Base-by-base conservation (phyloP, 345 rosid species). In the Salix arbutifolia region DNA sequence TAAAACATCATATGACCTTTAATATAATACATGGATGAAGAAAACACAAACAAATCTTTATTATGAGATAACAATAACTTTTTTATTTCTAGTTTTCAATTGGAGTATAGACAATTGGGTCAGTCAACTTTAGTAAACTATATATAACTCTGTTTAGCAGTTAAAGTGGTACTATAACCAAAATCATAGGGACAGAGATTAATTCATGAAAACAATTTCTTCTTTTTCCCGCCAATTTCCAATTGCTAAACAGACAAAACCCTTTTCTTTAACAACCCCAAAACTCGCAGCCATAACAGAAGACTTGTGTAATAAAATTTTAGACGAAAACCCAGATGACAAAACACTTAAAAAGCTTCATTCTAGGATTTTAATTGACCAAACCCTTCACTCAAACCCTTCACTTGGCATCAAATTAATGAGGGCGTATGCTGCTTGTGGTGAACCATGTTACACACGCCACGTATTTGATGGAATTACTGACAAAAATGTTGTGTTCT, bases 391-490 rank as follows among this genome's bases (percentile, higher is more conserved):
- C 50, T 53, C 69, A 33, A 80, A 84, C 72, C 82, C 92, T 14
- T 79, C 93, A 28, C 66, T 92, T 38, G 87, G 86, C 65, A 84
- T 92, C 82, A 89, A 89, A 77, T 77, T 90, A 67, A 90, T 90
- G 89, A 82, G 88, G 62, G 82, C 85, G n/a, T 92, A 88, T 67
- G 83, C 91, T 1, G 75, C 85, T 71, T 6, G 81, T 5, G 90
- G 88, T 5, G 86, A 86, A 70, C 84, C 89, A 8, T n/a, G 38
- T 2, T 31, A 72, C 69, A 76, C 92, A 61, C 95, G 92, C 86
- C 87, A 84, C 50, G 38, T 90, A 79, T 92, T 92, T 85, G 97
- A 88, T 26, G 88, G 83, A 89, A 90, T 85, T 81, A 74, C 91
- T 21, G 86, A 86, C 18, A 88, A 87, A 84, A 90, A 89, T 67